phyloP scores from a whole-genome alignment of 371 early-diverging fungal species.

The Mucor piriformis region DNA sequence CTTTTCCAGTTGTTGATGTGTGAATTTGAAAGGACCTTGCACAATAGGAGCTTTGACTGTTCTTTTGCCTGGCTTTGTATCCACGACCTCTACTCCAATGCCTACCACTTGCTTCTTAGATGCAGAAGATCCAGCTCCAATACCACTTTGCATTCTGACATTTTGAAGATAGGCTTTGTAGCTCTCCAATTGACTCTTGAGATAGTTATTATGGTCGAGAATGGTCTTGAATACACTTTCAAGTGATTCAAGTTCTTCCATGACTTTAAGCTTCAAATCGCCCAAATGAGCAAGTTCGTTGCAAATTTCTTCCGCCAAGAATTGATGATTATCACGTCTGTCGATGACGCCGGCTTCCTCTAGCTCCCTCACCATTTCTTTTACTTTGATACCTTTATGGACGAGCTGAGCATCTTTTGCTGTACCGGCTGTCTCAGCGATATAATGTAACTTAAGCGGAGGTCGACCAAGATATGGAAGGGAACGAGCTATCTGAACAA shows the following conservation, averaged over 20 bases:
- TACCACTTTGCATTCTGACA: slow-evolving; percentile 86
- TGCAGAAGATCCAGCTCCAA: slow-evolving; percentile 25
- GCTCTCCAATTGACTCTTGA: slow-evolving; percentile 85
- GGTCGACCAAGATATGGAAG: slow-evolving; percentile 61
- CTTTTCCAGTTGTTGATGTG: slow-evolving; percentile 83
- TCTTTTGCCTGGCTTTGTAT: slow-evolving; percentile 32
- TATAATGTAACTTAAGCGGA: slow-evolving; percentile 62
- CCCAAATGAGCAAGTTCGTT: slow-evolving; percentile 86
- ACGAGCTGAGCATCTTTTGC: slow-evolving; percentile 83
- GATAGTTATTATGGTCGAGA: slow-evolving; percentile 91
- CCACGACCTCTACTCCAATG: slow-evolving; percentile 49
- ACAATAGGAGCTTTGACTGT: slow-evolving; percentile 30
- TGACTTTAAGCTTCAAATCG: slow-evolving; percentile 80
- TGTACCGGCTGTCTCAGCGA: slow-evolving; percentile 85
- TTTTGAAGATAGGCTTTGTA: slow-evolving; percentile 96
- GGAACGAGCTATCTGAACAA: slow-evolving; percentile 88
- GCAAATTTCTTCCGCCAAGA: slow-evolving; percentile 83
- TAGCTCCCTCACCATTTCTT: slow-evolving; percentile 85
- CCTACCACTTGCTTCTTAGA: slow-evolving; percentile 45
- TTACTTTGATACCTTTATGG: slow-evolving; percentile 88
- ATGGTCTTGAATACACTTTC: slow-evolving; percentile 90
- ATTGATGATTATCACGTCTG: slow-evolving; percentile 66
- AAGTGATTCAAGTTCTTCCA: slow-evolving; percentile 76
- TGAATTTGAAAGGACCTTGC: slow-evolving; percentile 74
- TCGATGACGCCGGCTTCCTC: slow-evolving; percentile 75